Evolutionary conservation across 2,329 filamentous ascomycete species (phyloP).

Genomic region (Neonectria hederae): DNA sequence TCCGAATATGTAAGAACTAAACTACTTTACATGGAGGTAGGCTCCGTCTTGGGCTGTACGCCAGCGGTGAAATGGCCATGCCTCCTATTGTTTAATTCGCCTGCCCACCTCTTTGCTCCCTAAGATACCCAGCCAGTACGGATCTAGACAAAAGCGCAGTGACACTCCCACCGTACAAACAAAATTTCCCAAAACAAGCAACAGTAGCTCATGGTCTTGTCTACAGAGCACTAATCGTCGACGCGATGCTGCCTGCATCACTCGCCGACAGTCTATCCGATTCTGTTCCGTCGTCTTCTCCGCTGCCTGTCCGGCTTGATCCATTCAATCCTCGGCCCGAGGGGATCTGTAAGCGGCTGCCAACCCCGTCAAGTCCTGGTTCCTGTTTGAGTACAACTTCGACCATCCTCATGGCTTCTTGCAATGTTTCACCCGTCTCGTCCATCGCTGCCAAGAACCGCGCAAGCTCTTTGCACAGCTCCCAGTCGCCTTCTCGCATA

Average conservation of each 20-base stretch:
- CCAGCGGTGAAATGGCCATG: conserved; percentile 3
- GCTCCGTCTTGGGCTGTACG: neutral
- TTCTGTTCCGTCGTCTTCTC: conserved; percentile 48
- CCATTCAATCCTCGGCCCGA: conserved; percentile 44
- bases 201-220: neutral
- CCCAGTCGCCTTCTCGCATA: conserved; percentile 89
- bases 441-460: conserved; percentile 96
- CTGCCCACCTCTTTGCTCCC: conserved; percentile 13
- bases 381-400: conserved; percentile 52
- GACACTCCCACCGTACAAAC: conserved; percentile 18
- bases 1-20: neutral
- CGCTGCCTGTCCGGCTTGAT: conserved; percentile 40
- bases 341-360: conserved; percentile 47
- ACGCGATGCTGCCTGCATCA: conserved; percentile 50
- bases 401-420: conserved; percentile 74
- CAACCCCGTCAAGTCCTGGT: conserved; percentile 37
- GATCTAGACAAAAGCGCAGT: conserved; percentile 22
- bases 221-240: conserved; percentile 44
- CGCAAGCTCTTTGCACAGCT: conserved; percentile 92
- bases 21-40: conserved; percentile 3
- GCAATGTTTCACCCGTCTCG: conserved; percentile 81
- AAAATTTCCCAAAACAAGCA: conserved; percentile 7
- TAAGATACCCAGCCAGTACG: conserved; percentile 17
- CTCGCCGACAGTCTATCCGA: conserved; percentile 51
- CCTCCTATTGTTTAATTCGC: neutral